phyloP scores from a whole-genome alignment of 768 basidiomycete genomes.

The Tremella yokohamensis region DNA sequence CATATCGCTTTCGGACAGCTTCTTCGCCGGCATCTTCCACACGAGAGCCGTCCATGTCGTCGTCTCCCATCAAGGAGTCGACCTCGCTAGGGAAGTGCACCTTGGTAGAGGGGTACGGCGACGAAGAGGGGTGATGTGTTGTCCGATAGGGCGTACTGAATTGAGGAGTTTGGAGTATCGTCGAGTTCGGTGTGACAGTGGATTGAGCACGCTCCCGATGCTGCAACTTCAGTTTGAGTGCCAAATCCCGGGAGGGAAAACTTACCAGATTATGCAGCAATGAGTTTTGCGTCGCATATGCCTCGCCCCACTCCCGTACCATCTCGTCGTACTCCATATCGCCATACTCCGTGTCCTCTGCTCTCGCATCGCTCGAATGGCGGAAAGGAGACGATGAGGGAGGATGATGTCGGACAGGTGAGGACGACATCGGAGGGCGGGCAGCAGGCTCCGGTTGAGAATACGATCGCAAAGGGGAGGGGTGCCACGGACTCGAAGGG shows the following conservation, averaged over 20 bases:
- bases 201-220: conserved; percentile 1
- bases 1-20: conserved; percentile 34
- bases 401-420: conserved; percentile 32
- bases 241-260: background rate
- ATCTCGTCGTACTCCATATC: conserved; percentile 32
- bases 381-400: conserved; percentile 34
- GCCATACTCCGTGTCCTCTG: conserved; percentile 7
- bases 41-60: conserved; percentile 10
- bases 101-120: background rate
- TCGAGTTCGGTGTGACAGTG: background rate
- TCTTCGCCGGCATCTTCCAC: conserved; percentile 23
- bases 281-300: conserved; percentile 35
- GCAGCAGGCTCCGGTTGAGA: conserved; percentile 19
- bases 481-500: conserved; percentile 26
- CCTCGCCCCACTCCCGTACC: conserved; percentile 38
- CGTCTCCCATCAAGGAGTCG: conserved; percentile 5
- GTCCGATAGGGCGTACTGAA: conserved; percentile 13
- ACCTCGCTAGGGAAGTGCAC: background rate
- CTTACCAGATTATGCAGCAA: conserved; percentile 37
- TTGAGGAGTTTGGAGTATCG: conserved; percentile 5
- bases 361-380: conserved; percentile 3
- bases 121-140: conserved; percentile 4
- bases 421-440: conserved; percentile 28
- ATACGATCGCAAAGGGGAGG: background rate
- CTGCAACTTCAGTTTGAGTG: too few species aligned